Base-by-base conservation (phyloP, 179 eudicot species). In the Silene coronaria region DNA sequence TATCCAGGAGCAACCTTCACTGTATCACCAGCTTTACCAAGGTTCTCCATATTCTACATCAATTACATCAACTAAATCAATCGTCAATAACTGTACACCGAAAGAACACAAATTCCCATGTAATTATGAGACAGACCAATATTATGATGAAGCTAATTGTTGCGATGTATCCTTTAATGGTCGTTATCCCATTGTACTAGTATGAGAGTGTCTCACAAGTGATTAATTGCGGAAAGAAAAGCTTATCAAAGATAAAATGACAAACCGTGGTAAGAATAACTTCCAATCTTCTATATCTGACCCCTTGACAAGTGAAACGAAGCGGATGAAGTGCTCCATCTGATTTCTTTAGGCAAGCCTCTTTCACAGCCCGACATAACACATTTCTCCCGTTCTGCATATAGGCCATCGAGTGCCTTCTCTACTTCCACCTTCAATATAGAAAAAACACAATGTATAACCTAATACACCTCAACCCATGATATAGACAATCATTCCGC, bases 1-100 rank as follows among this genome's bases (percentile, higher is more conserved):
- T 86, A 93, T 34, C 98, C 98, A 6, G 98, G 90, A 38, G 97
- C 94, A 76, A 94, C 98, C 82, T 90, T 90, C 79, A 92, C 97
- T 0, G 88, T 90, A 75, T 94, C 98, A 12, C 98, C 97, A 32
- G 97, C 96, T 82, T 82, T 90, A 19, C 98, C 98, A 6, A 92
- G 96, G 82, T 94, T 94, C 72, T 89, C 92, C 73, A 94, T 84
- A 36, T 73, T 88, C 97, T 90, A 80, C 74, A 86, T 48, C 3
- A 77, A 34, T 14, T 30, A 23, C 0, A 5, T 32, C 4, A n/a
- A n/a, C n/a, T 7, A 36, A 7, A 3, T 36, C 5, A 36, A 36
- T 6, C 2, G 11, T 6, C 11, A 36, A 36, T 36, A 36, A 36
- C 8, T 36, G 45, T 36, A 36, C 8, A 36, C 45, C 45, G 1